These are phyloP conservation scores for Heterobasidion irregulare DNA, from an alignment of 1,284 basidiomycete species.

Conservation along the genomic window DNA sequence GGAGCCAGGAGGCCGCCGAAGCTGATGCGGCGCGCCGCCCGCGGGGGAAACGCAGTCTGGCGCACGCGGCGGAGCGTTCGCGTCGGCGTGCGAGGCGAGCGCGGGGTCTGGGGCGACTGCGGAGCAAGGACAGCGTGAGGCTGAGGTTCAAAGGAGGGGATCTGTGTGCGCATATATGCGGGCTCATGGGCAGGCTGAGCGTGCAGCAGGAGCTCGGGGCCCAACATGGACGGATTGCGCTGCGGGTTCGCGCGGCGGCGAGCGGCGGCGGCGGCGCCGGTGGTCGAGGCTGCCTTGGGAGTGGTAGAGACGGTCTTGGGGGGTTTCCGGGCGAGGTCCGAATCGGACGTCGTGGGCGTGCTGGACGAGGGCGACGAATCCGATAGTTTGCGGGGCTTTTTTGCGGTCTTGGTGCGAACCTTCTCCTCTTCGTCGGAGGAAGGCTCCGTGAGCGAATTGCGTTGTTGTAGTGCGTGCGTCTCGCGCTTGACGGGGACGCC, in stretches of 20 bases:
- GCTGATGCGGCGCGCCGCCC: conserved; percentile 14
- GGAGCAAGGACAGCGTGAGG: conserved; percentile 1
- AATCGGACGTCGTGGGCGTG: neutral
- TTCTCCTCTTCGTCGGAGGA: conserved; percentile 70
- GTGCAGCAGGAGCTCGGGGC: conserved; percentile 26
- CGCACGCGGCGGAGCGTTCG: conserved; percentile 10
- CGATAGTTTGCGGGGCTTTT: conserved; percentile 39
- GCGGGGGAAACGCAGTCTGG: conserved; percentile 13
- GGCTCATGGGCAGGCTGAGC: neutral
- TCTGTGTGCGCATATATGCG: neutral
- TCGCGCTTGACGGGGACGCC: conserved; percentile 13
- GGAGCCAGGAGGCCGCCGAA: conserved; percentile 10
- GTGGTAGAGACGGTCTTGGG: conserved; percentile 20
- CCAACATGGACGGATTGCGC: conserved; percentile 54
- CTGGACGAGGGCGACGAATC: neutral
- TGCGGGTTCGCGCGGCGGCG: conserved; percentile 34
- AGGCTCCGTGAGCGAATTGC: conserved; percentile 14
- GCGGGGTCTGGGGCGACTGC: conserved; percentile 3
- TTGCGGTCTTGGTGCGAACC: conserved; percentile 44
- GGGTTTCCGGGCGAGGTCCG: neutral
- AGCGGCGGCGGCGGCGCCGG: conserved; percentile 1
- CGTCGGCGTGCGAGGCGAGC: conserved; percentile 7
- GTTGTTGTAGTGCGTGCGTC: neutral
- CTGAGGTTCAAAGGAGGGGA: neutral
- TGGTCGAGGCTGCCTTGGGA: conserved; percentile 10